These are phyloP conservation scores for Manihot esculenta DNA, from an alignment of 441 rosid species.

Conservation along the genomic window DNA sequence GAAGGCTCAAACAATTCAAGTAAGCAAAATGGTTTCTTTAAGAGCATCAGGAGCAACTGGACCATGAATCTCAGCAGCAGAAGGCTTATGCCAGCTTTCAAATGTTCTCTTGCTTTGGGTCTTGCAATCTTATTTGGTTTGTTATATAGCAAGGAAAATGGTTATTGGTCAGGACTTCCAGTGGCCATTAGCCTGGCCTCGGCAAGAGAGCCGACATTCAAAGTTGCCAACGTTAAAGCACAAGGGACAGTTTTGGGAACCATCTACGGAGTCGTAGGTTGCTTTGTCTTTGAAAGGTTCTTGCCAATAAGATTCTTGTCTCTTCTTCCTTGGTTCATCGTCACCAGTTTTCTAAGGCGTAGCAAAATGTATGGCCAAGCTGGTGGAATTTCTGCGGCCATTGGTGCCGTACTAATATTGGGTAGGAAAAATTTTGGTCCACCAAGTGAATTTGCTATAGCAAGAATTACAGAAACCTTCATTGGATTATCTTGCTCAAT, in stretches of 20 bases:
- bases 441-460: slow-evolving; percentile 79
- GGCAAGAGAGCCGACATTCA: slow-evolving; percentile 70
- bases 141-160: slow-evolving; percentile 61
- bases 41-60: slow-evolving; percentile 25
- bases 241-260: slow-evolving; percentile 93
- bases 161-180: slow-evolving; percentile 77
- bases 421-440: slow-evolving; percentile 72
- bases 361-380: slow-evolving; percentile 83
- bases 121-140: slow-evolving; percentile 63
- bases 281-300: slow-evolving; percentile 64
- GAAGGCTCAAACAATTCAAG: slow-evolving; percentile 18
- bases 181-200: slow-evolving; percentile 67
- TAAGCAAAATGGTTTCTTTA: slow-evolving; percentile 20
- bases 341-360: slow-evolving; percentile 57
- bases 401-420: slow-evolving; percentile 74
- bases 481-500: slow-evolving; percentile 75
- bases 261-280: slow-evolving; percentile 77
- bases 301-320: slow-evolving; percentile 64
- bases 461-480: slow-evolving; percentile 76
- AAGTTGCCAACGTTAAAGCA: slow-evolving; percentile 70
- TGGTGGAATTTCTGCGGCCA: slow-evolving; percentile 74
- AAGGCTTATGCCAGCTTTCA: slow-evolving; percentile 55
- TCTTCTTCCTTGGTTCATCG: slow-evolving; percentile 82
- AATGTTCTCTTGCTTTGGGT: slow-evolving; percentile 67
- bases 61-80: slow-evolving; percentile 27